Percentiles rank a stretch among this genome's conserved stretches.
Conservation (phyloP, 225 moss, liverwort and hornwort genomes). For the Asterella californica region DNA sequence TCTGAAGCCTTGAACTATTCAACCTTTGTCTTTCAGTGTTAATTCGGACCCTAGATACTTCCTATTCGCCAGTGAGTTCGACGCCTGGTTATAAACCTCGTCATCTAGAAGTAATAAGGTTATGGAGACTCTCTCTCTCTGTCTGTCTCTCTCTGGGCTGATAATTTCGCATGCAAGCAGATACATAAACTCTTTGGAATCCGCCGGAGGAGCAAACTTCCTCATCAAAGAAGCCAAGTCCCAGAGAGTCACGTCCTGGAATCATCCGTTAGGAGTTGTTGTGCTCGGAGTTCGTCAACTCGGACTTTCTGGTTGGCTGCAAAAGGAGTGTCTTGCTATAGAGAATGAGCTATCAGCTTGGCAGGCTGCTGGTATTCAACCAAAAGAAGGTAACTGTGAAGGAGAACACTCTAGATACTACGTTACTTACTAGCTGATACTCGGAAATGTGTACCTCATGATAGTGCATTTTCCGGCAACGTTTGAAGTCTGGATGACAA, state of each 20-base stretch:
- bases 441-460: not conserved
- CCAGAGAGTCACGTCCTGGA: slow-evolving; percentile 58
- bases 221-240: slow-evolving; percentile 63
- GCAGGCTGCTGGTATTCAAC: slow-evolving; percentile 58
- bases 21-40: not conserved
- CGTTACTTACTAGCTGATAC: too few relatives aligned
- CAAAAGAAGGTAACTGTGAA: slow-evolving; percentile 22
- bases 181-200: slow-evolving; percentile 70
- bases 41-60: not conserved
- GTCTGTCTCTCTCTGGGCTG: too few relatives aligned
- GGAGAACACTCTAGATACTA: not conserved
- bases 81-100: not conserved
- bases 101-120: not conserved
- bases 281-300: slow-evolving; percentile 83
- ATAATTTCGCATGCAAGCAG: slow-evolving; percentile 18
- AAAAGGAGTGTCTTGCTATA: slow-evolving; percentile 77
- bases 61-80: not conserved
- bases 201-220: slow-evolving; percentile 62
- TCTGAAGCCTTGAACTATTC: not conserved
- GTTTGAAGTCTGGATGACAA: not conserved
- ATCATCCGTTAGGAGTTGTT: slow-evolving; percentile 64
- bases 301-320: slow-evolving; percentile 75
- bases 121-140: too few relatives aligned
- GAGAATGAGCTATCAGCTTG: slow-evolving; percentile 83
- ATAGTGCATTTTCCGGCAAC: not conserved